Base-by-base conservation (phyloP, 2,329 filamentous ascomycete genomes). In the Fusarium staphyleae region DNA sequence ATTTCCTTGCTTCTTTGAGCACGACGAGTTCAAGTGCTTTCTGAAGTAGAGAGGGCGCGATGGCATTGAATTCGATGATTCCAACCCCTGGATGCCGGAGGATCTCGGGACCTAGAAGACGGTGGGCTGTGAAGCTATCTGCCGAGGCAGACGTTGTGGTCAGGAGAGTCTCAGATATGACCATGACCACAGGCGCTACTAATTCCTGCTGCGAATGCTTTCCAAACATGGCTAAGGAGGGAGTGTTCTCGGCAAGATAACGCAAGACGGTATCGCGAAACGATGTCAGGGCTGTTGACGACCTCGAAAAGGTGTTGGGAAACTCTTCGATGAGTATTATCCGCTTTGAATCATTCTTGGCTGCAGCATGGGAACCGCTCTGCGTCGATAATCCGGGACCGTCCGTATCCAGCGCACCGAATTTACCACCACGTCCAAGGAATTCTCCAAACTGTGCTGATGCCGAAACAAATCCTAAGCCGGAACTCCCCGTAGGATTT, bases 401-500 rank as follows among this genome's bases (percentile, higher is more conserved):
- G 34, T 75, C 72, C 34, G 70, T 72, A 52, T 88, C 81, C 36
- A 96, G 79, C 47, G 87, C 88, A 13, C 87, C 85, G 72, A 95
- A 96, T 58, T 87, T 89, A 50, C 91, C 88, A 47, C 91, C 88
- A 49, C 92, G 84, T 10, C 86, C 87, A 53, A 99, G 78, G 64
- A 98, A 99, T 57, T 98, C 93, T 63, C 96, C 91, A 68, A 99
- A 99, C 63, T 96, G 90, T 6, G 86, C 81, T 5, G 90, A 86
- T 24, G 87, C 81, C 1, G 92, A 93, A 34, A 86, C 78, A 43
- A 87, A 87, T 0, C 85, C 86, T 2, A 82, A 78, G 1, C 81
- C 83, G 3, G 79, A 70, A 2, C 83, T 83, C 1, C 82, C 84
- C 1, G 83, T 80, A 1, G 93, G 92, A 69, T 96, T 97, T 69